Evolutionary conservation across 768 basidiomycete species (phyloP), one percentile per base, ranked within the genome.

Genomic region (Polyporus arcularius): DNA sequence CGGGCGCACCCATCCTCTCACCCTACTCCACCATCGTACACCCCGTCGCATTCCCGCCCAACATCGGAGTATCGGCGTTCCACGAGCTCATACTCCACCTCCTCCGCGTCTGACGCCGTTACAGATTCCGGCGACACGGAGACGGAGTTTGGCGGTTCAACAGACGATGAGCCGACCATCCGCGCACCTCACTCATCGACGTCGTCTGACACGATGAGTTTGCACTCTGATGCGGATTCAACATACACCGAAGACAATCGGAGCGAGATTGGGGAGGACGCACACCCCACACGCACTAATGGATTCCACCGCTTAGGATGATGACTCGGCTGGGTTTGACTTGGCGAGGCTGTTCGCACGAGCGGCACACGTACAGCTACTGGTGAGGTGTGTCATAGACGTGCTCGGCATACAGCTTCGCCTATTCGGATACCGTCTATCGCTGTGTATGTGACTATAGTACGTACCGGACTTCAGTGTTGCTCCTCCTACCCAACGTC

Each of bases 121-220:
- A 73, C 71, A 53, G 73, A 76, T 21, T 48, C 46, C 12, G 70
- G 73, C 2, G 78, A 76, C 39, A 73, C 75, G 39, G 79, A 77
- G 63, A 79, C 79, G 2, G 83, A 80, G 51, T 78, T 82, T 49
- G 86, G 82, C 40, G 82, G 80, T 60, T 85, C 83, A 55, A 90
- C 89, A 26, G 89, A 90, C 60, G 89, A 91, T 61, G 89, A 91
- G 70, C 89, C 89, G n/a, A 91, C 89, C n/a, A 89, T 91, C 63
- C 80, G 87, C 31, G 84, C 84, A 11, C 71, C 73, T 5, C 73
- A 75, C 55, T 80, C 80, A 11, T 71, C 71, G 21, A 72, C 72
- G 14, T 78, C 76, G 3, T 79, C 72, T 43, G 72, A 71, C 58
- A 73, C 73, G 40, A 70, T 70, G 66, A 74, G 72, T 51, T 57